A percentile compares a stretch with the other conserved stretches of the same genome.
Evolutionary conservation across 768 basidiomycete species (phyloP).

Genomic region (Xanthoconium purpureum): DNA sequence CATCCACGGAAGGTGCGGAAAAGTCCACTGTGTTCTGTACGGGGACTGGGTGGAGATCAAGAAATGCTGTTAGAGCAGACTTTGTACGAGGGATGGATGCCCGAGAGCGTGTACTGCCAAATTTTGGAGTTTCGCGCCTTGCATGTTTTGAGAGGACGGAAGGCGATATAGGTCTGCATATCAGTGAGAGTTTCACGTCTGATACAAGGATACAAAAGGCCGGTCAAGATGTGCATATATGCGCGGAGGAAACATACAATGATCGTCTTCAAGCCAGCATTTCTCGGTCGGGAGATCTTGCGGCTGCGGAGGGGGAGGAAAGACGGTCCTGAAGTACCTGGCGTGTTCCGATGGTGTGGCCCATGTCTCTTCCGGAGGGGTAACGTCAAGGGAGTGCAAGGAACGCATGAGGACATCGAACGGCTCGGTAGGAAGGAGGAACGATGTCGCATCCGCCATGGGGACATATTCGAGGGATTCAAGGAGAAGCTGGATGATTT

Average conservation of each 20-base stretch:
- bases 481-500: slow-evolving; percentile 38
- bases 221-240: slow-evolving; percentile 14
- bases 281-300: slow-evolving; percentile 36
- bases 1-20: slow-evolving; percentile 29
- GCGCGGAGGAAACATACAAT: slow-evolving; percentile 30
- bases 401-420: slow-evolving; percentile 41
- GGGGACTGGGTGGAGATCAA: slow-evolving; percentile 23
- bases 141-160: slow-evolving; percentile 46
- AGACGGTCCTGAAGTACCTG: slow-evolving; percentile 18
- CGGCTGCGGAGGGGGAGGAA: slow-evolving; percentile 8
- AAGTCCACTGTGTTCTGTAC: slow-evolving; percentile 34
- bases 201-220: neutral
- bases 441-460: slow-evolving; percentile 47
- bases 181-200: slow-evolving; percentile 27
- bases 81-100: slow-evolving; percentile 26
- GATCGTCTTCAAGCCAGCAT: slow-evolving; percentile 35
- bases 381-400: slow-evolving; percentile 33
- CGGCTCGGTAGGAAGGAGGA: slow-evolving; percentile 54
- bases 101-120: slow-evolving; percentile 31
- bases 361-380: slow-evolving; percentile 45
- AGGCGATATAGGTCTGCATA: slow-evolving; percentile 38
- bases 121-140: slow-evolving; percentile 43
- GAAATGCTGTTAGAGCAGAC: slow-evolving; percentile 21
- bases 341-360: slow-evolving; percentile 27
- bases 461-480: slow-evolving; percentile 43